phyloP scores from a whole-genome alignment of 2,329 filamentous ascomycete species.

The Bipolaris gigantea region DNA sequence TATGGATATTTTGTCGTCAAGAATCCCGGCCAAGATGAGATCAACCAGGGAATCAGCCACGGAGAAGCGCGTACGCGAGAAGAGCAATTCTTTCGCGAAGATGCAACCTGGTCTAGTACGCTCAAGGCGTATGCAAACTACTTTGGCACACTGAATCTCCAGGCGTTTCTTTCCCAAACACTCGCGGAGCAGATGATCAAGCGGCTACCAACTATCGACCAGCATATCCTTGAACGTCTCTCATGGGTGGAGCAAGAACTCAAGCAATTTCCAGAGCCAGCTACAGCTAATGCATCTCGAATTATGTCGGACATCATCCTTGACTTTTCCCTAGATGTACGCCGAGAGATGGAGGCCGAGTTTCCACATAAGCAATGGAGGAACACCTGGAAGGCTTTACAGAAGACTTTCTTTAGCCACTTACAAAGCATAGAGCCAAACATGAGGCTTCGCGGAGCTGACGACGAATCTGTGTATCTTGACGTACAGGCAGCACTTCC shows the following conservation, averaged over 20 bases:
- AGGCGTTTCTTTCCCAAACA: conserved; percentile 52
- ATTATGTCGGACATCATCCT: conserved; percentile 64
- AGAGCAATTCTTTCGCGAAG: conserved; percentile 52
- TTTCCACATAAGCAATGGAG: conserved; percentile 46
- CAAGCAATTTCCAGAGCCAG: conserved; percentile 64
- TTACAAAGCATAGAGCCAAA: conserved; percentile 36
- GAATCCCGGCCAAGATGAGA: conserved; percentile 59
- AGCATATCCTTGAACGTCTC: conserved; percentile 53
- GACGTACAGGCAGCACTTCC: background rate
- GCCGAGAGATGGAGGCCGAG: conserved; percentile 58
- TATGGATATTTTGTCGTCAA: conserved; percentile 81
- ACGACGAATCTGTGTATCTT: conserved; percentile 19
- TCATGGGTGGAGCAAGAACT: conserved; percentile 59
- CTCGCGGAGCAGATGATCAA: conserved; percentile 50
- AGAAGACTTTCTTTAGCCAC: conserved; percentile 56
- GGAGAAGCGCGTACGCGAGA: conserved; percentile 54
- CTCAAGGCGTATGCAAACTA: conserved; percentile 47
- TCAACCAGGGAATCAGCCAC: conserved; percentile 50
- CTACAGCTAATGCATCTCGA: conserved; percentile 63
- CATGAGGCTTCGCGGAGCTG: conserved; percentile 10
- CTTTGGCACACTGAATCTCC: conserved; percentile 58
- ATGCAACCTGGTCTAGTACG: conserved; percentile 50
- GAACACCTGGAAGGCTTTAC: conserved; percentile 49
- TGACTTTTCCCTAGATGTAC: conserved; percentile 58
- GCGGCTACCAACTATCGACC: conserved; percentile 49